A percentile compares a stretch with the other conserved stretches of the same genome.
These are phyloP conservation scores for Amanita thiersii DNA, from an alignment of 768 basidiomycete species.

Conservation along the genomic window DNA sequence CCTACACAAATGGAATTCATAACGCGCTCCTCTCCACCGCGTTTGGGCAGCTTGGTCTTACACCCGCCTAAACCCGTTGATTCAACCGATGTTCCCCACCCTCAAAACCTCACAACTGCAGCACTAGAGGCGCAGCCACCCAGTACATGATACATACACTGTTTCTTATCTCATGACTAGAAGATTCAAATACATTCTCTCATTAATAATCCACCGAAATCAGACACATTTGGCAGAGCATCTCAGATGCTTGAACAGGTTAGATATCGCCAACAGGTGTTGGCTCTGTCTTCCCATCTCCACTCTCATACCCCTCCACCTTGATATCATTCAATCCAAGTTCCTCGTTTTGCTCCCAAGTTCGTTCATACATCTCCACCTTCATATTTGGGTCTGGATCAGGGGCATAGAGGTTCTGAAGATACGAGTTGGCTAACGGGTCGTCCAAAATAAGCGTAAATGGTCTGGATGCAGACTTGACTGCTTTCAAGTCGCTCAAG, in stretches of 20 bases:
- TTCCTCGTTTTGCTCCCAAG: conserved; percentile 89
- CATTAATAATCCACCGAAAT: too few species aligned
- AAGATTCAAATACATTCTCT: too few species aligned
- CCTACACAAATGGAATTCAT: conserved; percentile 89
- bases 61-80: conserved; percentile 29
- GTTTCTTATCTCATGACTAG: too few species aligned
- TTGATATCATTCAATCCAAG: conserved; percentile 88
- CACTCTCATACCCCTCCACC: too few species aligned
- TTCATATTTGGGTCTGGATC: conserved; percentile 94
- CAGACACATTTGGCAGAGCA: too few species aligned
- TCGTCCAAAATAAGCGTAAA: conserved; percentile 96
- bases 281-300: too few species aligned
- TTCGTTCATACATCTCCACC: conserved; percentile 75
- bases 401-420: conserved; percentile 96
- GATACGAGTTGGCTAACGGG: conserved; percentile 89
- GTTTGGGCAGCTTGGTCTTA: conserved; percentile 62
- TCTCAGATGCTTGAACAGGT: too few species aligned
- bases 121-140: too few species aligned
- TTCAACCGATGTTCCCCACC: too few species aligned
- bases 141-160: too few species aligned
- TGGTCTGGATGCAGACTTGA: conserved; percentile 67
- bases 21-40: conserved; percentile 53
- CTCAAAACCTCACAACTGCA: too few species aligned
- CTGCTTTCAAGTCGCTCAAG: conserved; percentile 67
- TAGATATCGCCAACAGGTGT: too few species aligned